Base-by-base conservation (phyloP, 768 basidiomycete species). In the Rickenella mellea region DNA sequence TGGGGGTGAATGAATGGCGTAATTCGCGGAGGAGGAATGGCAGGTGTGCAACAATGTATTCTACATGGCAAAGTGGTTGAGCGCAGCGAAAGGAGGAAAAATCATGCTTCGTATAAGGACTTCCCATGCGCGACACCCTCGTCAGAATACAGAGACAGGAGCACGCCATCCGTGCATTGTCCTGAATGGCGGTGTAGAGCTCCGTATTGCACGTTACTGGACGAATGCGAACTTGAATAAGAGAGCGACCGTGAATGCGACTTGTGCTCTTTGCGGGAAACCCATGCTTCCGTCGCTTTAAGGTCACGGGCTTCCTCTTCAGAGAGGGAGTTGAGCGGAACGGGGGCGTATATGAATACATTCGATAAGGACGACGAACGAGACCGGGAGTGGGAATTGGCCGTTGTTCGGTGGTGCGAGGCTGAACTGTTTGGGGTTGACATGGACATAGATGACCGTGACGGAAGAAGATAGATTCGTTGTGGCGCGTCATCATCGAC, bases 301-400 rank as follows among this genome's bases (percentile, higher is more conserved):
- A 79, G 50, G 27, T 69, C 65, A 15, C 65, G 58, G 2, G 73
- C 76, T 17, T 74, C 60, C 39, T 73, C 62, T 27, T 68, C 65
- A 7, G 83, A 70, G 8, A 85, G 60, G 10, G 72, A 66, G 45
- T 60, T 67, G 29, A 80, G 56, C 0, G 79, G 72, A 1, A 87
- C 70, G 10, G 82, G 80, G n/a, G 80, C 78, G 53, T 85, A 87
- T n/a, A 87, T 71, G 24, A 78, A 15, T 47, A 46, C 66, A n/a
- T n/a, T 24, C 31, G 22, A 19, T n/a, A 31, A 31, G 12, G 12
- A 12, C 12, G 19, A 22, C 22, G 43, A 11, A n/a, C n/a, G n/a
- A n/a, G n/a, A n/a, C n/a, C n/a, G n/a, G 59, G 33, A 54, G 22
- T 38, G 32, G 25, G 39, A 39, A 15, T 48, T 32, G 21, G 46